Base-by-base conservation (phyloP, 106 monocot species). In the Alisma plantagoaquatica region DNA sequence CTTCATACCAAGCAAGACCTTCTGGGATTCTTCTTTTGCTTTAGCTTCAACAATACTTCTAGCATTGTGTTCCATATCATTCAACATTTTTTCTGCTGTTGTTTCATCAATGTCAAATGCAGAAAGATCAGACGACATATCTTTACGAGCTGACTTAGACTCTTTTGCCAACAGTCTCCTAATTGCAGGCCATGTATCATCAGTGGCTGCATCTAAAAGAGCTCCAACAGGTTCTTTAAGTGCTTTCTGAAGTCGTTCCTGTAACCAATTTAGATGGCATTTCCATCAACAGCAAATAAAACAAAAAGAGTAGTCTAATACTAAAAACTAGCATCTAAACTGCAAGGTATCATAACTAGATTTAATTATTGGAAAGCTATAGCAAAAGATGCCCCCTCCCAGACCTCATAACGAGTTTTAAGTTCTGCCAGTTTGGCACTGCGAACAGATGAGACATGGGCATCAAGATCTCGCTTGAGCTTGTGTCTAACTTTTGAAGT, bases 1-100 rank as follows among this genome's bases (percentile, higher is more conserved):
- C 66, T 84, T 91, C 91, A 91, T 91, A 43, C 51, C 77, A 2
- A 80, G 77, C 66, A 91, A 60, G 51, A 66, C 73, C 28, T 74
- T 84, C 23, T 72, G 72, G 15, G 77, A 68, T 56, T 84, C 91
- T 60, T 84, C 80, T 66, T 47, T 77, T 8, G 80, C 80, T 52
- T 77, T 91, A 16, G 43, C 75, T 62, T 75, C 66, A 43, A 91
- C 77, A 4, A 91, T 20, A 53, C 61, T 66, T 56, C 72, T 74
- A 15, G 84, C 74, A 66, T 65, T 69, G 32, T 77, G 63, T 63
- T 51, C 69, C 43, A 91, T 26, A 20, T 75, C 59, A 24, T 65
- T 25, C 10, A 75, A 4, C 71, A 77, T 75, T 27, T 42, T 48
- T 26, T 81, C 59, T 46, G 41, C 46, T 29, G 68, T 53, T 35